A percentile compares a stretch with the other conserved stretches of the same genome.
Conservation (phyloP, 306 rosid genomes). For the Cicer cuneatum region DNA sequence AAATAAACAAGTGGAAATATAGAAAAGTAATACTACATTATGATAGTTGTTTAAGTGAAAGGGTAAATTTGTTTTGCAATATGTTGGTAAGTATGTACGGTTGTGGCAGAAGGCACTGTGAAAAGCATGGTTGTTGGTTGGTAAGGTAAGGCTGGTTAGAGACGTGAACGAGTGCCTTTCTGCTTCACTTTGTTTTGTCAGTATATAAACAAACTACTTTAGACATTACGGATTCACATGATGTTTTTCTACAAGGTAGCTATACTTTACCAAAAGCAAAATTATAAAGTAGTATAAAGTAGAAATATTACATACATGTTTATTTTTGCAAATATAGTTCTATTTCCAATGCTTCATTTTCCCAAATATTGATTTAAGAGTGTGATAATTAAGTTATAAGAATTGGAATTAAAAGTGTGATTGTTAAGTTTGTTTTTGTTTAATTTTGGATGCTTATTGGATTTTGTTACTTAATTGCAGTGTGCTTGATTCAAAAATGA, state of each 20-base stretch:
- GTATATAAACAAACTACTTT: conserved; percentile 40
- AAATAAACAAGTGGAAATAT: background rate
- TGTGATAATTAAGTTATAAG: conserved; percentile 13
- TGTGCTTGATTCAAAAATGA: conserved; percentile 65
- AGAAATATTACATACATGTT: background rate
- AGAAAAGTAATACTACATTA: background rate
- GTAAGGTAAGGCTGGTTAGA: conserved; percentile 44
- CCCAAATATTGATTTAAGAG: conserved; percentile 30
- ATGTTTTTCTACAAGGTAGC: conserved; percentile 22
- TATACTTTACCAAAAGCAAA: conserved; percentile 40
- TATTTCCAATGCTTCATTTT: conserved; percentile 18
- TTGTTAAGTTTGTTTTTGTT: conserved; percentile 13
- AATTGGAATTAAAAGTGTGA: background rate
- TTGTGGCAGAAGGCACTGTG: conserved; percentile 51
- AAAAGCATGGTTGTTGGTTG: conserved; percentile 54
- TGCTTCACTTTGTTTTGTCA: conserved; percentile 60
- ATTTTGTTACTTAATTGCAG: conserved; percentile 54
- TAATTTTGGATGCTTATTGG: conserved; percentile 29
- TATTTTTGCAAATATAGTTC: background rate
- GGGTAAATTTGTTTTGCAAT: conserved; percentile 46
- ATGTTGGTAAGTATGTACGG: conserved; percentile 45
- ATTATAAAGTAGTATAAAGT: background rate
- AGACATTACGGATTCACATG: conserved; percentile 50
- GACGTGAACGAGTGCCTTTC: conserved; percentile 58
- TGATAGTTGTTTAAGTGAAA: conserved; percentile 33